phyloP scores from a whole-genome alignment of 192 early-diverging fungal species.

The Backusella westeae region DNA sequence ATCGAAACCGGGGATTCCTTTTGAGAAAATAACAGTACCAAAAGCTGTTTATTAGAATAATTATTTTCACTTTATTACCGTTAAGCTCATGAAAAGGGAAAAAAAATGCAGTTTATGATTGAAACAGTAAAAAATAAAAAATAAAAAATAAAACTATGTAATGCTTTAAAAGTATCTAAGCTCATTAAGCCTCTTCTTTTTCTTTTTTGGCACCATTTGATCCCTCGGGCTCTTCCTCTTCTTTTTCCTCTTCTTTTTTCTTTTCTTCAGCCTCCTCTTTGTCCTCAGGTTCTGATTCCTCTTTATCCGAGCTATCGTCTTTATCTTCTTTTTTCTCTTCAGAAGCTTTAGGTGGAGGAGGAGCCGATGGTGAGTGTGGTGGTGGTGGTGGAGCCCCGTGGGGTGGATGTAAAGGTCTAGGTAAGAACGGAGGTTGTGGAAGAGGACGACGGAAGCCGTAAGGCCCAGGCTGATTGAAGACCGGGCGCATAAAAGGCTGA shows the following conservation, averaged over 20 bases:
- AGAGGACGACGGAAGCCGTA: not conserved
- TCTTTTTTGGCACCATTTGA: not conserved
- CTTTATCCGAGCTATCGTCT: not conserved
- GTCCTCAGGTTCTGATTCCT: not conserved
- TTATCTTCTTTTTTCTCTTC: not conserved
- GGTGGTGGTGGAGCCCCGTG: not conserved
- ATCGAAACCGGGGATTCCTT: not conserved
- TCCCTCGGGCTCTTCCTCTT: not conserved
- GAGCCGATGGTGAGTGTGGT: not conserved
- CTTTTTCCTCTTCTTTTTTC: not conserved
- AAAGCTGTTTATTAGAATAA: not conserved
- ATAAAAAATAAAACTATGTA: not conserved
- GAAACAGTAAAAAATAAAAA: not conserved
- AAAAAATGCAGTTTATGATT: not conserved
- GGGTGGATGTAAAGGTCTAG: not conserved
- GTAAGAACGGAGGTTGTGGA: not conserved
- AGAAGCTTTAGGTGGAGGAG: conserved; percentile 2
- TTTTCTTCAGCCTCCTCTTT: conserved; percentile 1
- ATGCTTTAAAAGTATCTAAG: not conserved
- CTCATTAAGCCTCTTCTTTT: not conserved
- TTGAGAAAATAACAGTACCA: not conserved
- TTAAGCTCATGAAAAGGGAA: not conserved
- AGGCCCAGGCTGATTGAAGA: not conserved
- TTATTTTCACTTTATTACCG: not conserved
- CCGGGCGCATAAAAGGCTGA: not conserved